Conservation (phyloP, 75 land plant genomes). For the Sequoia sempervirens region DNA sequence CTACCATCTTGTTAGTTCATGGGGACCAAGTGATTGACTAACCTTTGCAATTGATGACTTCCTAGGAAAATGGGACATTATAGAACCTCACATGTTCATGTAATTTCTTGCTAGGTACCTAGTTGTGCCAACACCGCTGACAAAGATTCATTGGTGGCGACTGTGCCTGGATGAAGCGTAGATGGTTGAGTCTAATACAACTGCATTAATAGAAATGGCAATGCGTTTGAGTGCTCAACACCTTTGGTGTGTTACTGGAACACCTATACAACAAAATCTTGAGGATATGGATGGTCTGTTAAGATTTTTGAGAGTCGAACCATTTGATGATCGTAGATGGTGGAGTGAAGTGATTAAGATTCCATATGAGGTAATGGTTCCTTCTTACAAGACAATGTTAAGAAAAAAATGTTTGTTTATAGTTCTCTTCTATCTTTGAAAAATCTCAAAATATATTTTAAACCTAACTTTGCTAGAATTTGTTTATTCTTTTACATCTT, state of each 20-base stretch:
- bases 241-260: slow-evolving; percentile 98
- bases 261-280: slow-evolving; percentile 90
- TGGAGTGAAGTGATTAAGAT: slow-evolving; percentile 79
- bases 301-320: slow-evolving; percentile 66
- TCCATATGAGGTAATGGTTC: slow-evolving; percentile 83
- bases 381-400: background rate
- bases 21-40: too few species aligned
- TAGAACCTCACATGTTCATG: background rate
- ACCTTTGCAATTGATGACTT: too few species aligned
- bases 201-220: slow-evolving; percentile 96
- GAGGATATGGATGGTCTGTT: slow-evolving; percentile 90
- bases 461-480: background rate
- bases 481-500: slow-evolving; percentile 3
- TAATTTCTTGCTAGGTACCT: slow-evolving; percentile 62
- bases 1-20: too few species aligned
- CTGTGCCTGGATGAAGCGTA: slow-evolving; percentile 98
- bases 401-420: background rate
- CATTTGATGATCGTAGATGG: slow-evolving; percentile 76
- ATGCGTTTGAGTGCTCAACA: slow-evolving; percentile 66
- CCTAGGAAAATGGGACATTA: too few species aligned
- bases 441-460: background rate
- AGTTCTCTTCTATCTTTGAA: background rate
- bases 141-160: slow-evolving; percentile 92
- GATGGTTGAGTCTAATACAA: slow-evolving; percentile 86
- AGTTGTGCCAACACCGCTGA: slow-evolving; percentile 81